Base-by-base conservation (phyloP, 345 rosid genomes). In the Psidium guajava region DNA sequence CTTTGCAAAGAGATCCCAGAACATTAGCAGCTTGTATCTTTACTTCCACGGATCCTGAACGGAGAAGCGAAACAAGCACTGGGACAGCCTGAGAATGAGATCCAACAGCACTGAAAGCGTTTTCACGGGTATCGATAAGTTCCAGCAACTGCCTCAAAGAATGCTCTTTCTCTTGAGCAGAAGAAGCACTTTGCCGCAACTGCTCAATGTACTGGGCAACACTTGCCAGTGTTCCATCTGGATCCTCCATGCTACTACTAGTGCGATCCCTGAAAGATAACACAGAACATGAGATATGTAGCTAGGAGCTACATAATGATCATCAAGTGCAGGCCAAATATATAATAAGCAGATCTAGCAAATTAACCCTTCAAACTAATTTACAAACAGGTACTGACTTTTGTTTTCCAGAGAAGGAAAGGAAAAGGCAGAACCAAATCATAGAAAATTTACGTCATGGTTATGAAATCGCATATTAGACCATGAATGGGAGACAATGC, bases 81-180 rank as follows among this genome's bases (percentile, higher is more conserved):
- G 99, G 99, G 87, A 98, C 99, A 84, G 99, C 99, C 90, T 98
- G 99, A 86, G 99, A 98, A 90, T 98, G 99, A 87, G 99, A 96
- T 84, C 98, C 99, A 81, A 98, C 99, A 87, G 99, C 99, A 87
- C 99, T 93, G 91, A 96, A 95, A 83, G 99, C 99, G 88, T 93
- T 94, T 89, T 96, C 99, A 85, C 97, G 98, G 50, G 94, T 95
- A 85, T 96, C 95, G 61, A 96, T 95, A 85, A 98, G 99, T 88
- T 96, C 99, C 74, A 94, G 91, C 89, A 96, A 91, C 88, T 96
- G 99, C 92, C 90, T 94, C 93, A 98, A 88, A 74, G 94, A 93
- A 89, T 91, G 88, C 84, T 96, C 99, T 91, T 92, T 94, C 93
- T 98, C 99, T 90, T 94, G 98, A 84, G 92, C 92, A 87, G 99